Evolutionary conservation across 257 asterid genomes (phyloP).

Genomic region (Cordia subcordata): DNA sequence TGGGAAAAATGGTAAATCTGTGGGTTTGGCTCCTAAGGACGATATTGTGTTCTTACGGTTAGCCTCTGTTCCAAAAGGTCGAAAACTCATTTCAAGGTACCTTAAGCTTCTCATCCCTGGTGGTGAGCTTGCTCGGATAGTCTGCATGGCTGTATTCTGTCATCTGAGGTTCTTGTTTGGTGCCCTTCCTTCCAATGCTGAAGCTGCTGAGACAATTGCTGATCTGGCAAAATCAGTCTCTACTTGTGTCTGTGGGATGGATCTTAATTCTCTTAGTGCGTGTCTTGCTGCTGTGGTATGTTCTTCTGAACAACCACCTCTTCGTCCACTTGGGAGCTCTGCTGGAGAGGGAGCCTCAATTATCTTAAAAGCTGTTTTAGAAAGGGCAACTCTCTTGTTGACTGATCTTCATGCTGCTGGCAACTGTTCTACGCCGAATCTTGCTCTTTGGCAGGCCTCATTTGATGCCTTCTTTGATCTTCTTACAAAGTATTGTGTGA

Average conservation of each 20-base stretch:
- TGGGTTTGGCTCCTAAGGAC: slow-evolving; percentile 66
- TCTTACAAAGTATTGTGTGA: slow-evolving; percentile 65
- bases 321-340: slow-evolving; percentile 74
- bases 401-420: slow-evolving; percentile 45
- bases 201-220: slow-evolving; percentile 40
- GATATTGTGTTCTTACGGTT: slow-evolving; percentile 72
- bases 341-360: slow-evolving; percentile 91
- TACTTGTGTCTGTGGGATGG: slow-evolving; percentile 61
- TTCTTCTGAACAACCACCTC: slow-evolving; percentile 89
- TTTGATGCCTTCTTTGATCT: slow-evolving; percentile 86
- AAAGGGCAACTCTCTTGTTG: slow-evolving; percentile 61
- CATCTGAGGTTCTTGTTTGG: slow-evolving; percentile 86
- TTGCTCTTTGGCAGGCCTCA: slow-evolving; percentile 89
- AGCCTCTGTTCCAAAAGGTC: slow-evolving; percentile 73
- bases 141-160: slow-evolving; percentile 87
- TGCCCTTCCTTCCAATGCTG: slow-evolving; percentile 66
- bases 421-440: slow-evolving; percentile 62
- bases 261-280: slow-evolving; percentile 82
- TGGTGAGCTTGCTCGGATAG: slow-evolving; percentile 75
- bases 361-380: slow-evolving; percentile 66
- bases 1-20: slow-evolving; percentile 57
- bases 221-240: slow-evolving; percentile 58
- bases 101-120: slow-evolving; percentile 79
- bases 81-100: slow-evolving; percentile 68
- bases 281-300: slow-evolving; percentile 94